Percentiles rank a stretch among this genome's conserved stretches.
These are phyloP conservation scores for Nyssa sinensis DNA, from an alignment of 148 eudicot genomes.

Conservation along the genomic window DNA sequence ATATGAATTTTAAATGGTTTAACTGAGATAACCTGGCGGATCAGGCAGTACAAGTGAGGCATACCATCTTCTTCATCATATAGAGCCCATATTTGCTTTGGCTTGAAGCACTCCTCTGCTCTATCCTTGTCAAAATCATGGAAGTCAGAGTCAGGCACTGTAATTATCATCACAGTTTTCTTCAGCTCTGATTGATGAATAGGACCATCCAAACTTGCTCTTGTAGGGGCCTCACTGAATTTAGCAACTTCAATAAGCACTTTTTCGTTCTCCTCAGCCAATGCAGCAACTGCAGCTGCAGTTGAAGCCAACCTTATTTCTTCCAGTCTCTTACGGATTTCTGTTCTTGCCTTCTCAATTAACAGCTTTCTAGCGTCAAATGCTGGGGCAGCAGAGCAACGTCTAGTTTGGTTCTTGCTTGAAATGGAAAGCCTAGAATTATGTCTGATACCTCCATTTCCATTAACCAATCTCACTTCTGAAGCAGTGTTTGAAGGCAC, in stretches of 20 bases:
- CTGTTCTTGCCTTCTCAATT: conserved; percentile 71
- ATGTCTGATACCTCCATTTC: conserved; percentile 33
- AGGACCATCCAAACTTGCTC: conserved; percentile 19
- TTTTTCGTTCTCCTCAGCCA: conserved; percentile 34
- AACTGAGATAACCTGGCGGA: conserved; percentile 73
- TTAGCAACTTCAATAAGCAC: conserved; percentile 28
- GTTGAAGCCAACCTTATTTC: conserved; percentile 48
- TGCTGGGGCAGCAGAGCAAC: conserved; percentile 43
- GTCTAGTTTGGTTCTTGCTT: conserved; percentile 34
- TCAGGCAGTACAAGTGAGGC: conserved; percentile 95
- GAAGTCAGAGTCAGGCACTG: conserved; percentile 95
- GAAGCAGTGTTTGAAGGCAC: conserved; percentile 29
- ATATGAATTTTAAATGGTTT: conserved; percentile 81
- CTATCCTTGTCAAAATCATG: conserved; percentile 96
- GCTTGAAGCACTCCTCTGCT: conserved; percentile 86
- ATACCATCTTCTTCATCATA: conserved; percentile 99
- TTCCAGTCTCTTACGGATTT: conserved; percentile 54
- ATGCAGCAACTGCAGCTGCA: conserved; percentile 8
- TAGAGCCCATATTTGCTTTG: conserved; percentile 98
- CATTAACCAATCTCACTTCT: conserved; percentile 36
- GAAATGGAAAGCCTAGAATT: conserved; percentile 29
- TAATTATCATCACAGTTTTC: conserved; percentile 54
- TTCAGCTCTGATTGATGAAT: conserved; percentile 37
- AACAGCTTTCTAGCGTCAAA: conserved; percentile 66
- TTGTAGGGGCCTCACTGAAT: conserved; percentile 32